A percentile compares a stretch with the other conserved stretches of the same genome.
These are phyloP conservation scores for Fusarium beomiforme DNA, from an alignment of 2,329 filamentous ascomycete species.

Conservation along the genomic window DNA sequence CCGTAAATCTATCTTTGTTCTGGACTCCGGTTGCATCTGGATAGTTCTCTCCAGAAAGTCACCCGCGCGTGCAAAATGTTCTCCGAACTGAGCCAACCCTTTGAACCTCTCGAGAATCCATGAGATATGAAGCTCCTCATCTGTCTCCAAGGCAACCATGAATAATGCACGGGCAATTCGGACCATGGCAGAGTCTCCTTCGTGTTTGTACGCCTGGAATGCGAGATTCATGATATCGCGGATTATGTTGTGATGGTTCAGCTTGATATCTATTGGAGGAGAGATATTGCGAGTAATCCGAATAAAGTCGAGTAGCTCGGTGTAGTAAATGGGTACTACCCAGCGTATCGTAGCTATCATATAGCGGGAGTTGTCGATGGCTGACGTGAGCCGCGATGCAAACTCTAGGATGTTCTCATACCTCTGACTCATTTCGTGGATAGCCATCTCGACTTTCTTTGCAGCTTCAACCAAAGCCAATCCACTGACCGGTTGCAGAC, in stretches of 20 bases:
- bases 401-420: neutral
- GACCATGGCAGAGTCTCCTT: neutral
- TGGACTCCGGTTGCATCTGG: neutral
- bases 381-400: neutral
- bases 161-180: neutral
- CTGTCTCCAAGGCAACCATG: neutral
- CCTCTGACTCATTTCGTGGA: accelerated
- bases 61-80: neutral
- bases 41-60: neutral
- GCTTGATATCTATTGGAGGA: accelerated
- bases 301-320: neutral
- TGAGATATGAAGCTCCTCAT: neutral
- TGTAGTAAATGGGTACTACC: neutral
- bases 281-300: neutral
- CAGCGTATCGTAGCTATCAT: neutral
- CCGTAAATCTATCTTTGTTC: neutral
- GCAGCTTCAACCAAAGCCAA: neutral
- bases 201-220: neutral
- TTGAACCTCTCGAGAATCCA: neutral
- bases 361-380: neutral
- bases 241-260: neutral
- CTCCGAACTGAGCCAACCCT: neutral
- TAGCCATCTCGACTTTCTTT: neutral
- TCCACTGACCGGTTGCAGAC: neutral
- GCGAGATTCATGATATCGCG: neutral